These are phyloP conservation scores for Naganishia friedmannii DNA, from an alignment of 768 basidiomycete species.

Conservation along the genomic window DNA sequence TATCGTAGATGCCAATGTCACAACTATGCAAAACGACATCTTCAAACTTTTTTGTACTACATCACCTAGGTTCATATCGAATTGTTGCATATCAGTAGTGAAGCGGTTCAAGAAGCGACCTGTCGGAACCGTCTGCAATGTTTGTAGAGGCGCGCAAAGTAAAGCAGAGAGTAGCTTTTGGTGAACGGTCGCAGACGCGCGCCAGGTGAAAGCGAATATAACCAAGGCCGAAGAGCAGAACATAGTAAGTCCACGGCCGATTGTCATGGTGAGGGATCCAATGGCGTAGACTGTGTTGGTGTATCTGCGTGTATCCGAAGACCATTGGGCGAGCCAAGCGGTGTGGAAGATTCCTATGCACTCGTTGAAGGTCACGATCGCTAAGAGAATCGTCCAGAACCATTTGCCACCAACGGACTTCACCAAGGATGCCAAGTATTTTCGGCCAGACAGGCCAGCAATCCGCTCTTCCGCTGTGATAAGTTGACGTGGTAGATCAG, in stretches of 20 bases:
- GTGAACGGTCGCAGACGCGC: slow-evolving; percentile 31
- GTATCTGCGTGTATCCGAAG: background rate
- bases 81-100: slow-evolving; percentile 38
- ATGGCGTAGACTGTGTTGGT: slow-evolving; percentile 9
- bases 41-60: slow-evolving; percentile 41
- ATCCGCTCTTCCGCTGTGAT: background rate
- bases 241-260: background rate
- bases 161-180: slow-evolving; percentile 6
- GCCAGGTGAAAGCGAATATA: slow-evolving; percentile 19
- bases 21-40: slow-evolving; percentile 42
- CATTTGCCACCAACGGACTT: background rate
- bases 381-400: background rate
- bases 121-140: slow-evolving; percentile 10
- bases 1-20: slow-evolving; percentile 41
- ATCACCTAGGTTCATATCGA: slow-evolving; percentile 40
- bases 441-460: background rate
- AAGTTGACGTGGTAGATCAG: background rate
- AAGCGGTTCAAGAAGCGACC: slow-evolving; percentile 43
- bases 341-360: background rate
- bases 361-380: background rate
- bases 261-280: background rate
- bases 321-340: slow-evolving; percentile 18
- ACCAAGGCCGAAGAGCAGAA: background rate
- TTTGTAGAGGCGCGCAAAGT: slow-evolving; percentile 1
- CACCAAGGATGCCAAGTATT: background rate